Base-by-base conservation (phyloP, 768 basidiomycete genomes). In the Suillus placidus region DNA sequence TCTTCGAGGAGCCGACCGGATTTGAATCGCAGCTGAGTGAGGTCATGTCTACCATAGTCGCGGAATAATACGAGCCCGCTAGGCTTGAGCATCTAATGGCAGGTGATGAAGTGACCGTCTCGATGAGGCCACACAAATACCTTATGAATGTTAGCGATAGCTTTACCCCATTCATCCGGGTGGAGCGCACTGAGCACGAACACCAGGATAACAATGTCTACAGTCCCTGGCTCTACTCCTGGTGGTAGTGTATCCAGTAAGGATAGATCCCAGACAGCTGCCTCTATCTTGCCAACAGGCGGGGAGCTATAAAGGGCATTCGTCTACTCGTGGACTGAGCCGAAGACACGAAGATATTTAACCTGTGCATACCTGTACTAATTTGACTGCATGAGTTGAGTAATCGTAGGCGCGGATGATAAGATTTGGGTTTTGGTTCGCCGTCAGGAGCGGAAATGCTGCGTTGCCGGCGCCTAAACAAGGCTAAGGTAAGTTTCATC, bases 11-110 rank as follows among this genome's bases (percentile, higher is more conserved):
- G 84, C 13, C 97, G 84, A 2, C 90, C 88, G 7, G 84, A 84
- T 77, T 94, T 97, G 83, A 99, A 97, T 12, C 97, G 85, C 54
- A 99, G 81, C 76, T 98, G 97, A 1, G 97, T 93, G 54, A 99
- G 86, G 74, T 99, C 97, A 73, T 98, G 85, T 32, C 97, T 87
- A 3, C 97, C 97, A 72, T 99, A 99, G 76, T 99, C 97, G 13
- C 97, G 89, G 65, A 99, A 83, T 8, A 97, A 81, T 8, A 97
- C 82, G 12, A 87, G 76, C 1, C 97, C 97, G 8, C 88, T 91
- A 0, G 95, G 96, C 80, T 94, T 98, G 5, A 99, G 83, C 72
- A 97, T 92, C 92, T 97, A 70, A 20, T n/a, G 14, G n/a, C 32
- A 49, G 34, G 16, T 42, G 38, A 14, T 60, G 49, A 52, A n/a